phyloP scores from a whole-genome alignment of 1,139 yeast genomes.

The Kluyveromyces sp. region DNA sequence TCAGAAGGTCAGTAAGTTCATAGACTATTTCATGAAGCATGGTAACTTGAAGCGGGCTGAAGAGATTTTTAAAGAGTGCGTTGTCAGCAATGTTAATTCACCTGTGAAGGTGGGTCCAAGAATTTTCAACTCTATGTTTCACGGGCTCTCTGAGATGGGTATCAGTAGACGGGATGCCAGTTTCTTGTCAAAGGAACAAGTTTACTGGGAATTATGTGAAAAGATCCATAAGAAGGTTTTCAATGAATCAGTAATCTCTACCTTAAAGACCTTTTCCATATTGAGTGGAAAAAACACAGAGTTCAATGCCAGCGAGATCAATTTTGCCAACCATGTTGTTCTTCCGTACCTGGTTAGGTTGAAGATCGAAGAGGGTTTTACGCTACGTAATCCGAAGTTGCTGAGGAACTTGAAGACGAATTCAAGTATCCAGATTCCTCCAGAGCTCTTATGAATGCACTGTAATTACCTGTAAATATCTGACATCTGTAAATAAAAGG shows the following conservation, averaged over 20 bases:
- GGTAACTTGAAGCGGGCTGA: slow-evolving; percentile 23
- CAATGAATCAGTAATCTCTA: slow-evolving; percentile 12
- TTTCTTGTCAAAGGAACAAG: slow-evolving; percentile 8
- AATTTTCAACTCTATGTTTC: slow-evolving; percentile 18
- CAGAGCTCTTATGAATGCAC: slow-evolving; percentile 6
- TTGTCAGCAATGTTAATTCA: slow-evolving; percentile 9
- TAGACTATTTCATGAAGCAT: slow-evolving; percentile 21
- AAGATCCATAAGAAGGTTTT: slow-evolving; percentile 9
- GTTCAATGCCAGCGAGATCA: slow-evolving; percentile 10
- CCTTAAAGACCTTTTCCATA: slow-evolving; percentile 14
- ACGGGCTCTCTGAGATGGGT: slow-evolving; percentile 18
- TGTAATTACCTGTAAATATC: slow-evolving; percentile 8
- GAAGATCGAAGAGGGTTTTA: slow-evolving; percentile 6
- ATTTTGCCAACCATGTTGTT: slow-evolving; percentile 13
- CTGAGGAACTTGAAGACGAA: slow-evolving; percentile 4
- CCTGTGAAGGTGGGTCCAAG: slow-evolving; percentile 9
- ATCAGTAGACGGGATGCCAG: slow-evolving; percentile 12
- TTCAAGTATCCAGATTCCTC: slow-evolving; percentile 2
- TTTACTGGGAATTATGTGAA: slow-evolving; percentile 12
- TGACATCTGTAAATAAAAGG: slow-evolving; percentile 5
- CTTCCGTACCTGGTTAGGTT: slow-evolving; percentile 12
- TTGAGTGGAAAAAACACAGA: slow-evolving; percentile 13
- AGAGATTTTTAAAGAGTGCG: slow-evolving; percentile 19
- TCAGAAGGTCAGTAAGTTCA: slow-evolving; percentile 10
- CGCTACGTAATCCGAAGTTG: slow-evolving; percentile 8